Evolutionary conservation across 2,329 filamentous ascomycete species (phyloP).

Genomic region (Colletotrichum tropicale): DNA sequence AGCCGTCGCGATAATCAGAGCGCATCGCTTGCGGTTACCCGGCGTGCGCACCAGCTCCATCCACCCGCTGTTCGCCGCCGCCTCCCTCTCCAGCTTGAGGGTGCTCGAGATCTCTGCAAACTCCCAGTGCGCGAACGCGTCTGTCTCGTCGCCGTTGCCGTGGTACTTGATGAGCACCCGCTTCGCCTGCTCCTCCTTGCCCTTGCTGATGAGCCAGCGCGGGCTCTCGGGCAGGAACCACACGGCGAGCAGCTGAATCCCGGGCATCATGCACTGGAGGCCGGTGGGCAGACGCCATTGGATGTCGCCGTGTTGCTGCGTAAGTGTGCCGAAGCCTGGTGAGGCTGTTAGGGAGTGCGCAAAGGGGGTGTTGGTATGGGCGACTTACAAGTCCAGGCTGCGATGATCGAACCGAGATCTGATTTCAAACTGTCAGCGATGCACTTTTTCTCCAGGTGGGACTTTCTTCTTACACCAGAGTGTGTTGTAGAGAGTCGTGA

Average conservation of each 20-base stretch:
- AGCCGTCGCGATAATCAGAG: slow-evolving; percentile 35
- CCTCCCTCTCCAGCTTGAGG: slow-evolving; percentile 43
- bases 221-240: slow-evolving; percentile 63
- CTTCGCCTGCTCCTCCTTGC: slow-evolving; percentile 52
- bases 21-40: slow-evolving; percentile 27
- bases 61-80: slow-evolving; percentile 33
- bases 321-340: slow-evolving; percentile 41
- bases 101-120: slow-evolving; percentile 36
- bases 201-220: slow-evolving; percentile 60
- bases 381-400: slow-evolving; percentile 44
- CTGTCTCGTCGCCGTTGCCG: slow-evolving; percentile 11
- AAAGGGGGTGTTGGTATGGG: neutral
- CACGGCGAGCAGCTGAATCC: slow-evolving; percentile 42
- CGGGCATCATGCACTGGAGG: slow-evolving; percentile 45
- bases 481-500: slow-evolving; percentile 55
- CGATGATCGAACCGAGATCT: slow-evolving; percentile 35
- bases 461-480: slow-evolving; percentile 41
- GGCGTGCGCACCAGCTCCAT: slow-evolving; percentile 39
- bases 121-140: slow-evolving; percentile 21
- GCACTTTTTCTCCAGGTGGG: accelerated
- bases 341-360: neutral
- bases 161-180: slow-evolving; percentile 47
- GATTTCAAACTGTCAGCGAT: accelerated
- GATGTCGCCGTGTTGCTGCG: slow-evolving; percentile 44
- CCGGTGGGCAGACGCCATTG: slow-evolving; percentile 48